A percentile compares a stretch with the other conserved stretches of the same genome.
phyloP scores from a whole-genome alignment of 805 yeast species.

The Henningerozyma blattae region DNA sequence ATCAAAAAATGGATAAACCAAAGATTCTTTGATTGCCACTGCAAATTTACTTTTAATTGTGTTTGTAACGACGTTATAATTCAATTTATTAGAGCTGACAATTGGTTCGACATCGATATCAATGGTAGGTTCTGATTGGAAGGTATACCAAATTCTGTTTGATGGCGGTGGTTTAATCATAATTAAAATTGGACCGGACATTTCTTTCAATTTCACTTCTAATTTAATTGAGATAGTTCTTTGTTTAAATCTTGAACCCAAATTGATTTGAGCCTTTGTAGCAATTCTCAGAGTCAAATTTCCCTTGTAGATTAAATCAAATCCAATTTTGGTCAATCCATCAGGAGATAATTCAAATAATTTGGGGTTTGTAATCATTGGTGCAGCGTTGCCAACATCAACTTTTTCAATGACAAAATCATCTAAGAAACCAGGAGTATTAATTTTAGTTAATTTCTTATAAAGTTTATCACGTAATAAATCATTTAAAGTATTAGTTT shows the following conservation, averaged over 20 bases:
- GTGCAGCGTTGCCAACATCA: conserved; percentile 70
- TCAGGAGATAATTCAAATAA: conserved; percentile 63
- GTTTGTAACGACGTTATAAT: conserved; percentile 68
- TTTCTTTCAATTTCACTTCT: conserved; percentile 50
- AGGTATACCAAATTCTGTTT: conserved; percentile 82
- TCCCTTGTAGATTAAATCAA: conserved; percentile 62
- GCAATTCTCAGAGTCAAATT: conserved; percentile 64
- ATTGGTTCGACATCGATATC: conserved; percentile 77
- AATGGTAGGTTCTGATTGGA: conserved; percentile 65
- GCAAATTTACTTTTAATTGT: conserved; percentile 66
- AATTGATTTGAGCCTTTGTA: conserved; percentile 63
- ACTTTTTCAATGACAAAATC: conserved; percentile 65
- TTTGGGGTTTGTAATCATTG: conserved; percentile 63
- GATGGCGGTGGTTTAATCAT: conserved; percentile 84
- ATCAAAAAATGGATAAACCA: conserved; percentile 84
- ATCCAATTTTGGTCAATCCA: conserved; percentile 55
- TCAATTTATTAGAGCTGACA: conserved; percentile 74
- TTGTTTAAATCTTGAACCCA: conserved; percentile 65
- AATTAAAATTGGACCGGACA: conserved; percentile 65
- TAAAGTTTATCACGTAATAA: conserved; percentile 47
- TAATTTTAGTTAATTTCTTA: conserved; percentile 64
- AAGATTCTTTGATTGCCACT: conserved; percentile 61
- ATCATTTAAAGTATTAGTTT: conserved; percentile 53
- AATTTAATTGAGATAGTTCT: conserved; percentile 67
- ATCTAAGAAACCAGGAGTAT: conserved; percentile 79